Evolutionary conservation across 2,329 filamentous ascomycete genomes (phyloP).

Genomic region (Paraphoma chrysanthemicola): DNA sequence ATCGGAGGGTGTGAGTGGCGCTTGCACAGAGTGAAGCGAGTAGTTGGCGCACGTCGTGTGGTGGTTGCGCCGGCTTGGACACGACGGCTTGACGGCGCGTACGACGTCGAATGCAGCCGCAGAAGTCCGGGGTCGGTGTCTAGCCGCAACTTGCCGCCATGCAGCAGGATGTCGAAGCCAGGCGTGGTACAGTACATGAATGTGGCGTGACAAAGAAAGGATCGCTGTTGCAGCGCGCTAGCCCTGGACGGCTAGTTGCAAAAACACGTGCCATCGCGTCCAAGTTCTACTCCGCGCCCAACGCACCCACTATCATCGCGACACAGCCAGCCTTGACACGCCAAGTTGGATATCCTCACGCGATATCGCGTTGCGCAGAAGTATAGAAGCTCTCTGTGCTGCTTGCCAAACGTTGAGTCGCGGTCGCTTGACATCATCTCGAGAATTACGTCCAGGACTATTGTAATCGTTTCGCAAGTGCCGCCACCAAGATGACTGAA

Average conservation of each 20-base stretch:
- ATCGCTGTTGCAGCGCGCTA: neutral
- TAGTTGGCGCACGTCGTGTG: constrained; percentile 3
- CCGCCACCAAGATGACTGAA: constrained; percentile 31
- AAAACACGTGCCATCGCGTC: neutral
- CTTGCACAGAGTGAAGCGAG: constrained; percentile 1
- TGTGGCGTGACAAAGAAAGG: neutral
- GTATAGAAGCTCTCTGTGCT: neutral
- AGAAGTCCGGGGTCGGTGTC: neutral
- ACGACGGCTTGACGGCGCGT: constrained; percentile 17
- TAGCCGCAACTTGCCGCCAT: neutral
- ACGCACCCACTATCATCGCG: neutral
- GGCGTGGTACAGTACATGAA: constrained; percentile 13
- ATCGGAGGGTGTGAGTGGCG: neutral
- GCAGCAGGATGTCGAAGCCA: neutral
- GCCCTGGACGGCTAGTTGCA: neutral
- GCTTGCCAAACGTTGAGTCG: neutral
- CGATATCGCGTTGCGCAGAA: neutral
- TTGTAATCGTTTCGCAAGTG: neutral
- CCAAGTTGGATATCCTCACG: neutral
- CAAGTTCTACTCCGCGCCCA: neutral
- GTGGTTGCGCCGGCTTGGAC: constrained; percentile 4
- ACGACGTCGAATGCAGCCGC: constrained; percentile 4
- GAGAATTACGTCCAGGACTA: neutral
- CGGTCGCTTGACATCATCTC: neutral
- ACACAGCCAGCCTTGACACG: neutral